Base-by-base conservation (phyloP, 768 basidiomycete species). In the Trametes cinnabarina region DNA sequence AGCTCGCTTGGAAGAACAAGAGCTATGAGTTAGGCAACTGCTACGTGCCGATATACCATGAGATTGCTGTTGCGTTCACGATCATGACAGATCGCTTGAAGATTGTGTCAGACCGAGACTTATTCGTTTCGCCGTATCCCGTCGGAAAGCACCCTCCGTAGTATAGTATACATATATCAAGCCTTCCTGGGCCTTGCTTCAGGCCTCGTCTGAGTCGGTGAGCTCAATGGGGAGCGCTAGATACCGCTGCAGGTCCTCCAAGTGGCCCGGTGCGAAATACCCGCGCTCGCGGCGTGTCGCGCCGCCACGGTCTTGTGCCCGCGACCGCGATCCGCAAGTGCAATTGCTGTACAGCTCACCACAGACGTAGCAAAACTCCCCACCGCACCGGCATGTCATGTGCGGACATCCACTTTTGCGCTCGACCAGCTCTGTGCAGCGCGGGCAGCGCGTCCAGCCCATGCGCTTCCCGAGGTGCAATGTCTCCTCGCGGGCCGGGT, bases 371-470 rank as follows among this genome's bases (percentile, higher is more conserved):
- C 65, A 66, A 54, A 66, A 66, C 58, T 63, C 53, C 22, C 51
- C 52, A 34, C 44, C 63, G 68, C 58, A 68, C 20, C 55, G 57
- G 66, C 70, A 72, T 32, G 67, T 69, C 62, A 71, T 70, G 48
- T 72, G 71, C 56, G 55, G 64, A 60, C 71, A 72, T 3, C 70
- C 70, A 14, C 47, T 39, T 2, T 48, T 41, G 32, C 68, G 63
- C 57, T 72, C 71, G 55, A 71, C 60, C 50, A 71, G 54, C 35
- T 63, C 64, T 41, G 54, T 66, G 65, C 65, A 66, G n/a, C 64
- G 61, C 1, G 69, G 69, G 55, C 70, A 72, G 23, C 66, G 66
- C 35, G 64, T 58, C 69, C 63, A 72, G 15, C 66, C 66, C 20
- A 51, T 14, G 19, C 52, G 47, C 19, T 48, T 34, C 19, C 60